Conservation (phyloP, 2,329 filamentous ascomycete species). For the Fusarium sp. region DNA sequence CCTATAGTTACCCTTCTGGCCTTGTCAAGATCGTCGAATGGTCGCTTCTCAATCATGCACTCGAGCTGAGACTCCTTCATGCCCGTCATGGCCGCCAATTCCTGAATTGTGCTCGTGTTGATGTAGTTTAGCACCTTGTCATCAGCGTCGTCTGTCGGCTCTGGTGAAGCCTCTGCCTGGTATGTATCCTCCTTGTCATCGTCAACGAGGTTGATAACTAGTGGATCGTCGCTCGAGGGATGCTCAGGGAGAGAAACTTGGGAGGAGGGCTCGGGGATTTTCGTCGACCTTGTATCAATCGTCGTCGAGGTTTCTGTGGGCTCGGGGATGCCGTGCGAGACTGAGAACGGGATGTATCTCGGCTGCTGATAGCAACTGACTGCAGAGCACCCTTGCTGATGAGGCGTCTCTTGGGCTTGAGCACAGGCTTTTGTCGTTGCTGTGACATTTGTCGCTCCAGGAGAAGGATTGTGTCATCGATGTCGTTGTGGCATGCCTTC, state of each 20-base stretch:
- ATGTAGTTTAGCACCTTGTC: constrained; percentile 79
- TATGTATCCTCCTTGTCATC: constrained; percentile 58
- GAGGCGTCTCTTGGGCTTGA: constrained; percentile 46
- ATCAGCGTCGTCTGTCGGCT: constrained; percentile 47
- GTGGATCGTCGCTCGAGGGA: constrained; percentile 51
- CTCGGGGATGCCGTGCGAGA: constrained; percentile 42
- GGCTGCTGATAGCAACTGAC: constrained; percentile 26
- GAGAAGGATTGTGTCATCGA: constrained; percentile 51
- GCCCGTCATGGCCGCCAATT: constrained; percentile 85
- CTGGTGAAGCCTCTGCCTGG: constrained; percentile 50
- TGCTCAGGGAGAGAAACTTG: constrained; percentile 31
- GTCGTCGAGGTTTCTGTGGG: constrained; percentile 49
- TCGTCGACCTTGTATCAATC: constrained; percentile 54
- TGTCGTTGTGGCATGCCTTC: constrained; percentile 47
- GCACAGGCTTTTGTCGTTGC: constrained; percentile 9
- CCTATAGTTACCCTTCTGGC: constrained; percentile 73
- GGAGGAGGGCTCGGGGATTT: constrained; percentile 41
- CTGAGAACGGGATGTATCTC: constrained; percentile 23
- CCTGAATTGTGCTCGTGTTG: constrained; percentile 80
- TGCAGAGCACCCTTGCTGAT: constrained; percentile 48
- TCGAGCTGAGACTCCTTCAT: constrained; percentile 77
- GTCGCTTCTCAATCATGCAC: constrained; percentile 77
- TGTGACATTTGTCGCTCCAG: constrained; percentile 39
- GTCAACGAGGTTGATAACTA: constrained; percentile 52
- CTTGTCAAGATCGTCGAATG: constrained; percentile 75